Base-by-base conservation (phyloP, 2,329 filamentous ascomycete genomes). In the Fusarium sp. region DNA sequence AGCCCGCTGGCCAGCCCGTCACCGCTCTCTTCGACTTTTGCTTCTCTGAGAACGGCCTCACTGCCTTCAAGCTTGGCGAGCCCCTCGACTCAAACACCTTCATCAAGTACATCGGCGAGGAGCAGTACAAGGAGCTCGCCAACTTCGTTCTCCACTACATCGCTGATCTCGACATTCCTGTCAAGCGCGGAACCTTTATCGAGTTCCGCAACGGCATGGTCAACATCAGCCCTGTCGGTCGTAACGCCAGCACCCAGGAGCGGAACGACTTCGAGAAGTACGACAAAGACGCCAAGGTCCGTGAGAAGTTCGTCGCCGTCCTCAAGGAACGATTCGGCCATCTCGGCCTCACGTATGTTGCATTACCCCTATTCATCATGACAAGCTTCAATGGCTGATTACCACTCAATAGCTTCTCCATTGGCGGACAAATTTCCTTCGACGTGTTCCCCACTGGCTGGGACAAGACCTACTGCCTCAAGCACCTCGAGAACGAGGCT, bases 401-500 rank as follows among this genome's bases (percentile, higher is more conserved):
- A 23, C 10, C 16, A 34, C 9, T 16, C 15, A 20, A 51, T 47
- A 94, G 92, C 62, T 97, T 91, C 85, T 95, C 93, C 68, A 97
- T 99, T 75, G 96, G 96, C 74, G 96, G 96, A 54, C 93, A 97
- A 79, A 97, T 99, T 81, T 97, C 94, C 63, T 99, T 99, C 80
- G 96, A 99, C 78, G 92, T 98, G 75, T 99, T 99, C 87, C 96
- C 96, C 69, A 88, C 85, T 4, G 96, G 96, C 77, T 99, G 96
- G 96, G 96, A 99, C 84, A 99, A 98, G 89, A 97, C 93, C 11
- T 99, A 97, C 86, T 97, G 94, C 83, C 85, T 98, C 72, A 85
- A 88, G 74, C 94, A 97, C 81, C 84, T 98, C 66, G 93, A 96
- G 83, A 86, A 86, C 69, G 94, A 97, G 80, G 90, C 91, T 69